Percentiles rank a stretch among this genome's conserved stretches.
phyloP scores from a whole-genome alignment of 2,329 filamentous ascomycete genomes.

The Penicillium sp. region DNA sequence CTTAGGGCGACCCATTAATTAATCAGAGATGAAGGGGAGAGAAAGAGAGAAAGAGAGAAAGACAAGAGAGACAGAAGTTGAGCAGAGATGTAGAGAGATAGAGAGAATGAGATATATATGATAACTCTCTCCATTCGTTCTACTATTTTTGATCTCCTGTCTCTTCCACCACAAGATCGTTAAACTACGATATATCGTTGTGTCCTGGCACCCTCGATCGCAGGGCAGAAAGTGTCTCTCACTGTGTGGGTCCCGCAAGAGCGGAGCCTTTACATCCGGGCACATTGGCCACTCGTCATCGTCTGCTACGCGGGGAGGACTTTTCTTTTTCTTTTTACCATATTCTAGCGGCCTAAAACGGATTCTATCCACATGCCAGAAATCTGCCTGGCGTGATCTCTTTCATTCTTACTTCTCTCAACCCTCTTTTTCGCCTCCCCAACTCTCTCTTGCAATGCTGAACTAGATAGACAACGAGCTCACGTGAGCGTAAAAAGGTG shows the following conservation, averaged over 20 bases:
- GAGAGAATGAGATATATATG: too few relatives aligned
- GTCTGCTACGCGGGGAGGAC: background rate
- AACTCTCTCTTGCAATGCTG: background rate
- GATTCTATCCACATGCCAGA: too few relatives aligned
- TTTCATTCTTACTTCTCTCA: too few relatives aligned
- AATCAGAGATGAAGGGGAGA: too few relatives aligned
- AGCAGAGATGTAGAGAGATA: too few relatives aligned
- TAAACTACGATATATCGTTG: background rate
- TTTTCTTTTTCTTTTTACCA: background rate
- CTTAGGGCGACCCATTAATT: too few relatives aligned
- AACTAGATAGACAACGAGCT: background rate
- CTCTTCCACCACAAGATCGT: background rate
- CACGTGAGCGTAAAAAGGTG: background rate
- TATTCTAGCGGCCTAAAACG: too few relatives aligned
- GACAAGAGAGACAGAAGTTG: too few relatives aligned
- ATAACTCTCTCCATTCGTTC: too few relatives aligned
- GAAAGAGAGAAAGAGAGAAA: too few relatives aligned
- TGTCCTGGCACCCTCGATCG: background rate
- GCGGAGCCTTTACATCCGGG: constrained; percentile 14
- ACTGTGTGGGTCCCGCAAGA: constrained; percentile 25
- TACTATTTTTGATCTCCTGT: background rate
- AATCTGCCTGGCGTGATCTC: too few relatives aligned
- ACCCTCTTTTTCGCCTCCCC: background rate
- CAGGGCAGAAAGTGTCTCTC: constrained; percentile 18
- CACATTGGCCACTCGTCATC: constrained; percentile 12